A percentile compares a stretch with the other conserved stretches of the same genome.
Evolutionary conservation across 2,329 filamentous ascomycete genomes (phyloP).

Genomic region (Talaromyces albobiverticillius): DNA sequence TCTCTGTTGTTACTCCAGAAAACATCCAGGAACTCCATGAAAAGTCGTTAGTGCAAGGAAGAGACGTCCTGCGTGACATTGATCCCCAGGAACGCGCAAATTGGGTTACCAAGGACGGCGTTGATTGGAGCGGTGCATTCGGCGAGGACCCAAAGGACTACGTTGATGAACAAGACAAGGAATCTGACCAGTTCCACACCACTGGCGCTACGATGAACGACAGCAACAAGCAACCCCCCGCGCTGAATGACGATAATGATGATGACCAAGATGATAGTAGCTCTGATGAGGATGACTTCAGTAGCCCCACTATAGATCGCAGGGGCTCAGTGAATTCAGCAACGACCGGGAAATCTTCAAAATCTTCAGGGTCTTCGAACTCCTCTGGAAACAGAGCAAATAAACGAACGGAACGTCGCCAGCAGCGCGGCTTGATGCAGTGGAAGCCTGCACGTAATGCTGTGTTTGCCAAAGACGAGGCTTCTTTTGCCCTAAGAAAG

Average conservation of each 20-base stretch:
- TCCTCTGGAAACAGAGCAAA: constrained; percentile 32
- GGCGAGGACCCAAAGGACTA: constrained; percentile 69
- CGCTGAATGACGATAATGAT: neutral
- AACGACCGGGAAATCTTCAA: constrained; percentile 1
- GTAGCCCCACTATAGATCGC: neutral
- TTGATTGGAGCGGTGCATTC: constrained; percentile 85
- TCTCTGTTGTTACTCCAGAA: constrained; percentile 70
- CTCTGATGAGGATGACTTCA: neutral
- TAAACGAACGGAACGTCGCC: constrained; percentile 63
- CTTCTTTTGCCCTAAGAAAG: constrained; percentile 72
- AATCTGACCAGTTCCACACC: constrained; percentile 49
- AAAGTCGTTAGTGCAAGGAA: constrained; percentile 71
- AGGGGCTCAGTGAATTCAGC: neutral
- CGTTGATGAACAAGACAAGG: constrained; percentile 47
- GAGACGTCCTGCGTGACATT: constrained; percentile 74
- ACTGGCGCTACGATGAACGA: constrained; percentile 27
- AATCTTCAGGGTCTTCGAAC: constrained; percentile 1
- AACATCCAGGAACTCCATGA: constrained; percentile 75
- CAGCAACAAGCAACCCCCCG: neutral
- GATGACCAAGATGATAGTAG: neutral
- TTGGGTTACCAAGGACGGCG: constrained; percentile 76
- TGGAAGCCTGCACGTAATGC: constrained; percentile 87
- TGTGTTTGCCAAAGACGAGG: constrained; percentile 84
- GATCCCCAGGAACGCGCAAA: constrained; percentile 64
- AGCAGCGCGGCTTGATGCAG: constrained; percentile 90